Evolutionary conservation across 371 early-diverging fungal genomes (phyloP), one percentile per base, ranked within the genome.

Genomic region (Mucor indicus): DNA sequence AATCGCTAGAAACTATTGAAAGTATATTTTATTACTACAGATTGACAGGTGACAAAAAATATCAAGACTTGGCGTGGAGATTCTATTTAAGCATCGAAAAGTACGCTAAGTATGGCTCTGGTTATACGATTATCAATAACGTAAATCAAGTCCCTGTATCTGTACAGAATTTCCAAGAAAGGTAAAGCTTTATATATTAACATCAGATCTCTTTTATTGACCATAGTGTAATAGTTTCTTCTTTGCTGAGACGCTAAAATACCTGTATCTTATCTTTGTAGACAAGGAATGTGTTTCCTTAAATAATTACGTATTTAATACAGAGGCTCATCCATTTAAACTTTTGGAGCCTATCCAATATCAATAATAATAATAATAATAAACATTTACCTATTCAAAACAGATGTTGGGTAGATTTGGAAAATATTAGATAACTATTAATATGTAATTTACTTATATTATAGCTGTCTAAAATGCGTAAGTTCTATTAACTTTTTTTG

Each of bases 191-290:
- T 23, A 24, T 20, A 32, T 16, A 10, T 6, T 22, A 1, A 9
- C 11, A 16, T 13, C 21, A 45, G 15, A 13, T 30, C 30, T 10
- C 7, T 9, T 20, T 38, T 30, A 19, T 4, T 19, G 11, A 20
- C 29, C 19, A 21, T 24, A 19, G 16, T 32, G 17, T 6, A 27
- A 27, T 52, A 86, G 86, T 20, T 92, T 89, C 64, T 89, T 93
- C 52, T 54, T 92, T 53, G 90, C 87, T 0, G 93, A 95, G 55
- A 94, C 95, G 2, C 72, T 95, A 35, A 95, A 95, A 64, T 95
- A 95, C 55, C 72, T 93, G 15, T 95, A 91, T 66, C 67, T 93
- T 45, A 75, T 90, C 20, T 95, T 95, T 65, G 69, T 71, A 17
- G 77, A 81, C 24, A 57, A 66, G 20, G 60, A 65, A 8, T 38